Evolutionary conservation across 805 yeast species (phyloP).

Genomic region (Candida palmyrensis): DNA sequence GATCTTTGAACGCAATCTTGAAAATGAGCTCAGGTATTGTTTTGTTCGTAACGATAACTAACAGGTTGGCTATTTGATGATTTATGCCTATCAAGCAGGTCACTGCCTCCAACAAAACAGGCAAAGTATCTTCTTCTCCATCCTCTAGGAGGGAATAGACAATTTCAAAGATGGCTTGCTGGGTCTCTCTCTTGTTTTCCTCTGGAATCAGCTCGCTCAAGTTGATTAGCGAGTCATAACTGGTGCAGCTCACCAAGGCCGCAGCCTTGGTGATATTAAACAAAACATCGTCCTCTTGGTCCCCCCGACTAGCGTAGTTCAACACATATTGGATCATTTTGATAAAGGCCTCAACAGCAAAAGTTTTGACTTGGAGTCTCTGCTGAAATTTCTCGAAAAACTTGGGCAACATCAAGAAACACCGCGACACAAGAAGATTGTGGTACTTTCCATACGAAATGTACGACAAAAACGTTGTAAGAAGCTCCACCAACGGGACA

Average conservation of each 20-base stretch:
- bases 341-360: slow-evolving; percentile 25
- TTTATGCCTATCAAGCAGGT: slow-evolving; percentile 46
- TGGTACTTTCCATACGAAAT: slow-evolving; percentile 9
- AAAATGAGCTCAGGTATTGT: slow-evolving; percentile 55
- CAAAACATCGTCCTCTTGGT: slow-evolving; percentile 3
- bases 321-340: slow-evolving; percentile 22
- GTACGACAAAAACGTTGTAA: slow-evolving; percentile 11
- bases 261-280: slow-evolving; percentile 22
- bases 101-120: slow-evolving; percentile 68
- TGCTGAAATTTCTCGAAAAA: slow-evolving; percentile 49
- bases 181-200: slow-evolving; percentile 12
- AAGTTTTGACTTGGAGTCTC: slow-evolving; percentile 20
- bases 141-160: slow-evolving; percentile 47
- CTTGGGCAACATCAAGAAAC: slow-evolving; percentile 50
- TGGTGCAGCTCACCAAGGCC: slow-evolving; percentile 49
- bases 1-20: slow-evolving; percentile 62
- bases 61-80: slow-evolving; percentile 16
- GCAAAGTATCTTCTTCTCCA: slow-evolving; percentile 76
- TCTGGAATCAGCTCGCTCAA: slow-evolving; percentile 7
- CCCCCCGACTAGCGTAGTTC: background rate
- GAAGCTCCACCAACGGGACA: slow-evolving; percentile 16
- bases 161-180: slow-evolving; percentile 31
- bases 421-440: slow-evolving; percentile 42
- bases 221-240: slow-evolving; percentile 32
- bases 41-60: slow-evolving; percentile 9